These are phyloP conservation scores for Pisolithus albus DNA, from an alignment of 768 basidiomycete species.

Conservation along the genomic window DNA sequence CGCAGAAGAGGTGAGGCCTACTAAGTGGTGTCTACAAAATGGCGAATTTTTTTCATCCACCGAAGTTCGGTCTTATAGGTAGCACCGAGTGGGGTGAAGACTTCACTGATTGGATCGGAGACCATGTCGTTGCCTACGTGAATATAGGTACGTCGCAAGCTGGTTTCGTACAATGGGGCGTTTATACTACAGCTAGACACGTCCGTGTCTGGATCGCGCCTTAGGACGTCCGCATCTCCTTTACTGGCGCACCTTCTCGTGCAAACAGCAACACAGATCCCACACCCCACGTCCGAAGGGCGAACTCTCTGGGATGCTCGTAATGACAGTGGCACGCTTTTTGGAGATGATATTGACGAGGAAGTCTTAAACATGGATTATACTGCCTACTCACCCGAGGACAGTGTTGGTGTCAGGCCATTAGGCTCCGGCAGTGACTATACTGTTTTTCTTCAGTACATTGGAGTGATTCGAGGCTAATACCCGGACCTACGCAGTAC, in stretches of 20 bases:
- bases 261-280: slow-evolving; percentile 58
- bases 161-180: not conserved
- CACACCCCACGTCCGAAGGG: slow-evolving; percentile 60
- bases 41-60: not conserved
- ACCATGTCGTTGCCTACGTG: slow-evolving; percentile 55
- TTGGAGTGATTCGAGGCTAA: slow-evolving; percentile 33
- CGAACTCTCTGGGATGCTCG: slow-evolving; percentile 77
- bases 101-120: slow-evolving; percentile 47
- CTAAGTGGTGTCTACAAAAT: not conserved
- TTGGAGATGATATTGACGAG: slow-evolving; percentile 26
- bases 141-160: slow-evolving; percentile 42
- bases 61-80: slow-evolving; percentile 47
- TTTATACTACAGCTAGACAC: slow-evolving; percentile 26
- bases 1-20: slow-evolving; percentile 48
- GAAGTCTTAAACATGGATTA: slow-evolving; percentile 24
- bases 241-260: slow-evolving; percentile 75
- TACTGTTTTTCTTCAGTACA: slow-evolving; percentile 55
- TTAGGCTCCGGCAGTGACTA: slow-evolving; percentile 54
- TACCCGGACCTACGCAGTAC: not conserved
- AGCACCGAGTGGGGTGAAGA: slow-evolving; percentile 68
- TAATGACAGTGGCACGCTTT: slow-evolving; percentile 42
- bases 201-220: slow-evolving; percentile 46
- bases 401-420: slow-evolving; percentile 29
- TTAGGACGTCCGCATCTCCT: slow-evolving; percentile 58
- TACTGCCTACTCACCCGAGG: slow-evolving; percentile 8